Evolutionary conservation across 2,329 filamentous ascomycete species (phyloP), one percentile per base, ranked within the genome.

Genomic region (Colletotrichum zoysiae): DNA sequence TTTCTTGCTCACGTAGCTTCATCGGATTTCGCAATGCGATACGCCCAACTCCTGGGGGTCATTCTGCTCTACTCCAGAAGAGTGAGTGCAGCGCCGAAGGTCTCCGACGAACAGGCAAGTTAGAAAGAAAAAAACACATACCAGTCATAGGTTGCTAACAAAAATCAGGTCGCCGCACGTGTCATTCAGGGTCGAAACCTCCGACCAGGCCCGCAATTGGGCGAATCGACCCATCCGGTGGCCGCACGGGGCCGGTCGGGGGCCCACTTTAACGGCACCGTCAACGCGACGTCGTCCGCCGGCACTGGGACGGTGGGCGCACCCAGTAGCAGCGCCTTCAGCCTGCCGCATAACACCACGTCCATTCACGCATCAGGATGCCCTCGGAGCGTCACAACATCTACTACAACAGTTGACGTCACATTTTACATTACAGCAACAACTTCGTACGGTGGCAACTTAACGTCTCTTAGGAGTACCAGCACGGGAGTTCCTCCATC

Each of bases 391-490:
- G 65, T 79, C 5, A 67, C 79, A 16, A 71, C 79, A 61, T 78
- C 78, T 16, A 81, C 78, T 2, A 77, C 74, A 40, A 82, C 79
- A 4, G 64, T 81, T 9, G 81, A 82, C 35, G 74, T 79, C 9
- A 79, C 78, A 8, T 75, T 79, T 42, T 78, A 76, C 50, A 74
- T 81, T 20, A 81, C 80, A 14, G 76, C 78, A 40, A 76, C 77
- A 2, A 73, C 78, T 42, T 73, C 76, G 26, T 65, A 70, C 35
- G 67, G 69, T 20, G 30, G 46, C 30, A 71, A 71, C 35, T n/a
- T 60, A 9, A 71, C 69, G 14, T 70, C 67, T 18, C 64, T 38
- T 14, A 50, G 23, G 12, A 46, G 44, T 20, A 55, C 65, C 14
- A 59, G 53, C 12, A 53, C 69, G 26, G 12, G 18, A 18, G 33